These are phyloP conservation scores for Grosmannia penicillata DNA, from an alignment of 2,329 filamentous ascomycete species.

Conservation along the genomic window DNA sequence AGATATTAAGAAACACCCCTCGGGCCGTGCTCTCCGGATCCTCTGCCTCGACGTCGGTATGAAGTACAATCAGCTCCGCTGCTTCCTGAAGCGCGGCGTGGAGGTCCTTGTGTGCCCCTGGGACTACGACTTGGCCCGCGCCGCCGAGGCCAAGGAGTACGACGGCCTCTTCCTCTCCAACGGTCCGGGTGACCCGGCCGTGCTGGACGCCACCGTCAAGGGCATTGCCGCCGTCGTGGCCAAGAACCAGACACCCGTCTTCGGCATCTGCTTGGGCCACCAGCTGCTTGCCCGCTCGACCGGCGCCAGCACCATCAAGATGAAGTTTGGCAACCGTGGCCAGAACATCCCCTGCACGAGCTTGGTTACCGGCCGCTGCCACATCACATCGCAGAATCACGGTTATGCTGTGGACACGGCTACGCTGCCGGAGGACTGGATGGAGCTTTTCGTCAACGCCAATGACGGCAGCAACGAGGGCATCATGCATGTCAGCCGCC, in stretches of 20 bases:
- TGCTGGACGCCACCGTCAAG: conserved; percentile 64
- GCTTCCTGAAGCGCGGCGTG: conserved; percentile 77
- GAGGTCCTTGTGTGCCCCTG: conserved; percentile 92
- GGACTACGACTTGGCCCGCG: conserved; percentile 77
- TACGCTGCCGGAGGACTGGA: conserved; percentile 66
- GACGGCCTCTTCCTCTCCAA: conserved; percentile 97
- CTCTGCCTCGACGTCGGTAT: conserved; percentile 92
- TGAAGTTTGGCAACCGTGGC: conserved; percentile 98
- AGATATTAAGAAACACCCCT: conserved; percentile 73
- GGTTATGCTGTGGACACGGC: conserved; percentile 81
- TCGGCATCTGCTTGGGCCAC: conserved; percentile 92
- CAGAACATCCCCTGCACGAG: conserved; percentile 98
- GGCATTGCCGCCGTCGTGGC: conserved; percentile 64
- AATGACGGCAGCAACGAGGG: conserved; percentile 98
- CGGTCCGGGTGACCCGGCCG: conserved; percentile 87
- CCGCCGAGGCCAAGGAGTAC: conserved; percentile 68
- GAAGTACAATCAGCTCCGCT: conserved; percentile 96
- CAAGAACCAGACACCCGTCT: conserved; percentile 72
- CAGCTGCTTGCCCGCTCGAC: conserved; percentile 81
- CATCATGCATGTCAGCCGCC: conserved; percentile 72
- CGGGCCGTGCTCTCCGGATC: conserved; percentile 73
- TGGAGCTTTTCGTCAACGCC: conserved; percentile 92
- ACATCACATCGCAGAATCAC: conserved; percentile 98
- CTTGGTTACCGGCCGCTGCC: conserved; percentile 87
- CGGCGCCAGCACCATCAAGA: conserved; percentile 76